Percentiles rank a stretch among this genome's conserved stretches.
These are phyloP conservation scores for Pisolithus orientalis DNA, from an alignment of 768 basidiomycete genomes.

Conservation along the genomic window DNA sequence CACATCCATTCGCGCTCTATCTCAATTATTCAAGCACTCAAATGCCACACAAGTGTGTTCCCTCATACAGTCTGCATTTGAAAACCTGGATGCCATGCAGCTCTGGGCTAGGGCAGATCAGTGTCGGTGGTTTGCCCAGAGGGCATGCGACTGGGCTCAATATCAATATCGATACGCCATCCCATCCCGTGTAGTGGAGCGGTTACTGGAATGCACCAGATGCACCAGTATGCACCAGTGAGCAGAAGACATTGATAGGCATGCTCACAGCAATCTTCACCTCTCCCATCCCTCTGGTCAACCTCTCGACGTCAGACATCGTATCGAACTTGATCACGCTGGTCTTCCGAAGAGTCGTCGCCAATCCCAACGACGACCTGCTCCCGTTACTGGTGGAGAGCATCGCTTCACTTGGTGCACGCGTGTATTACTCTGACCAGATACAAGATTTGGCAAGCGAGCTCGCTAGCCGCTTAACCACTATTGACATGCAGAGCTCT, in stretches of 20 bases:
- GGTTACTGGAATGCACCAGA: conserved; percentile 62
- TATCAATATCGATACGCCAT: conserved; percentile 92
- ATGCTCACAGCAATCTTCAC: conserved; percentile 86
- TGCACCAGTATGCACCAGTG: conserved; percentile 33
- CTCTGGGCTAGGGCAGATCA: conserved; percentile 66
- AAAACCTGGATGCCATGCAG: conserved; percentile 52
- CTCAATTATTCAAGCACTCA: conserved; percentile 67
- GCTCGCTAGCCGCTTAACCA: conserved; percentile 65
- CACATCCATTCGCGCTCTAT: conserved; percentile 66
- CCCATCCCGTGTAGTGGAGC: conserved; percentile 78
- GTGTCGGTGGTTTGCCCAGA: conserved; percentile 78
- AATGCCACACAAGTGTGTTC: conserved; percentile 68
- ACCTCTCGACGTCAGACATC: conserved; percentile 86
- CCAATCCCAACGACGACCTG: conserved; percentile 57
- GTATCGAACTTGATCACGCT: conserved; percentile 71
- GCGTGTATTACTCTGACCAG: conserved; percentile 95
- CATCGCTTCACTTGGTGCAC: conserved; percentile 79
- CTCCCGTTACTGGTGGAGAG: conserved; percentile 66
- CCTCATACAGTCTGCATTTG: conserved; percentile 68
- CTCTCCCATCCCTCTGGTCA: conserved; percentile 76
- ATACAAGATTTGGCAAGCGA: conserved; percentile 89
- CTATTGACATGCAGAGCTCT: conserved; percentile 61
- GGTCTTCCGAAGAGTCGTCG: conserved; percentile 61
- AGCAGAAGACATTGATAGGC: conserved; percentile 57
- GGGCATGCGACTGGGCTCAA: conserved; percentile 79